phyloP scores from a whole-genome alignment of 129 eudicot genomes.

The Centrapalus pauciflorus region DNA sequence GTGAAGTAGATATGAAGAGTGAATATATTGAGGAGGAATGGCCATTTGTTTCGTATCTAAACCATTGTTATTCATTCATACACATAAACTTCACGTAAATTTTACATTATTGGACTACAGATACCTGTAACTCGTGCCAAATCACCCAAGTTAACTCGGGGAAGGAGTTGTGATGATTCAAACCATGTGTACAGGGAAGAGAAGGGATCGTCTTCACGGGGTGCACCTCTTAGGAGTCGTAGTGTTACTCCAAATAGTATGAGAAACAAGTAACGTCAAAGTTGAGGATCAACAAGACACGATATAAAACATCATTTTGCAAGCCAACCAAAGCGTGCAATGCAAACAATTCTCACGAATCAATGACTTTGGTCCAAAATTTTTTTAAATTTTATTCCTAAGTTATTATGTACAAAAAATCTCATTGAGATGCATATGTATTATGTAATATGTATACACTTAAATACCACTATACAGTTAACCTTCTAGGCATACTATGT shows the following conservation, averaged over 20 bases:
- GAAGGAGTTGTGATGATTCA: conserved; percentile 67
- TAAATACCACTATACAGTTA: too few species aligned
- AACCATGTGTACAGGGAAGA: conserved; percentile 26
- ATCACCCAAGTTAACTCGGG: conserved; percentile 68
- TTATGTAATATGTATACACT: too few species aligned
- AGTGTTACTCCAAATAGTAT: conserved; percentile 28
- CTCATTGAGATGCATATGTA: too few species aligned
- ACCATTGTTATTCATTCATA: too few species aligned
- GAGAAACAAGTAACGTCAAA: conserved; percentile 23
- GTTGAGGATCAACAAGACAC: conserved; percentile 16
- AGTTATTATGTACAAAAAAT: too few species aligned
- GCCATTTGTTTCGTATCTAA: too few species aligned
- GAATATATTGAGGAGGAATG: too few species aligned
- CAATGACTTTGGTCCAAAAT: neutral
- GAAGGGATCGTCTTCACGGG: conserved; percentile 42
- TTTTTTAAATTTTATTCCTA: too few species aligned
- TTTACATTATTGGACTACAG: conserved; percentile 39
- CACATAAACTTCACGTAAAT: too few species aligned
- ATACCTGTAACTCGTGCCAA: conserved; percentile 70
- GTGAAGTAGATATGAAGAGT: too few species aligned
- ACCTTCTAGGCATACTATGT: too few species aligned
- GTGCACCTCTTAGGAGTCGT: conserved; percentile 32
- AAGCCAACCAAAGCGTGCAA: neutral
- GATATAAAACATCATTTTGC: neutral
- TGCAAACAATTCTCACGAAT: neutral